Base-by-base conservation (phyloP, 345 rosid species). In the Murraya paniculata region DNA sequence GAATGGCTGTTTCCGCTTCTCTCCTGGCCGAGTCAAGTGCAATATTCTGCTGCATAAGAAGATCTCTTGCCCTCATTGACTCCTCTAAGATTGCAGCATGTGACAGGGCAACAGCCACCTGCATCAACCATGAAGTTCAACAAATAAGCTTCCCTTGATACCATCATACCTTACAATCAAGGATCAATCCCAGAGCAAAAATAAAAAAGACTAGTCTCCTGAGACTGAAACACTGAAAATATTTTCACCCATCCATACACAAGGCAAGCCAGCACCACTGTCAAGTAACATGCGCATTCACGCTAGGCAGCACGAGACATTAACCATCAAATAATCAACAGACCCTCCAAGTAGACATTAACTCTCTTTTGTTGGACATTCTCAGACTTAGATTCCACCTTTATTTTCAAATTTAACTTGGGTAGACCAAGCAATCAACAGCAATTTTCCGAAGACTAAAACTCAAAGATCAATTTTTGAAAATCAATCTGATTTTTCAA, bases 61-160 rank as follows among this genome's bases (percentile, higher is more conserved):
- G 98, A 81, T 90, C 94, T 87, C 99, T 94, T 71, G 99, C 99
- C 77, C 99, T 86, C 98, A 90, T 94, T 7, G 99, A 96, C 87
- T 96, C 99, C 85, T 96, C 99, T 25, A 96, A 78, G 74, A 96
- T 96, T 24, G 99, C 99, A 81, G 99, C 98, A 77, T 96, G 99
- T 7, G 99, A 96, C 77, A 96, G 92, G 82, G 98, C 98, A 74
- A 96, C 98, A 0, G 99, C 99, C 81, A 96, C 99, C 99, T 94
- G 86, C 53, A 78, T 64, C 30, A 74, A 76, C 45, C 28, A 83
- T 39, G 74, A 69, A 58, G 74, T 41, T 53, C 24, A 11, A 77
- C 18, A 66, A 55, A 76, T 45, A 77, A 81, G 74, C 62, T 30
- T 50, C n/a, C 53, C 27, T 41, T 33, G 79, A 68, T 24, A 36